Conservation (phyloP, 2,329 filamentous ascomycete species). For the Aspergillus bombycis region DNA sequence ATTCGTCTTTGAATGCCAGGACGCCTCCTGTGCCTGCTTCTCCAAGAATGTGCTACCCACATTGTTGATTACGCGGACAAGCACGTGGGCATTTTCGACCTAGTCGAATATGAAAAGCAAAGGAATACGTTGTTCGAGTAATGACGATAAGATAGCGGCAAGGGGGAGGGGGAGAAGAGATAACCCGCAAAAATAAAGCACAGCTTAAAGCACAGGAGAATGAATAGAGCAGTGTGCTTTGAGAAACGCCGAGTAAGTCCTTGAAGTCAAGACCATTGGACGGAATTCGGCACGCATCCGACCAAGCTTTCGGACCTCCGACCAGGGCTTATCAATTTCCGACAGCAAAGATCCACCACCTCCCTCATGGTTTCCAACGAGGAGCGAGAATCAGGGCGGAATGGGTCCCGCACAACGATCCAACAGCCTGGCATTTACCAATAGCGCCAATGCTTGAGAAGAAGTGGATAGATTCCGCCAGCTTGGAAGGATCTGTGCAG, state of each 20-base stretch:
- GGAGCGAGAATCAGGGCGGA: not conserved
- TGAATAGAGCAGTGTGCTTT: not conserved
- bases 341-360: conserved; percentile 11
- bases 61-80: not conserved
- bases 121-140: not conserved
- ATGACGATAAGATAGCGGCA: not conserved
- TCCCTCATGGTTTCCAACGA: not conserved
- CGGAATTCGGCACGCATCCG: conserved; percentile 3
- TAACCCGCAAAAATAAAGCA: not conserved
- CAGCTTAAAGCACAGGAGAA: not conserved
- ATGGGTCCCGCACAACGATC: not conserved
- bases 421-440: not conserved
- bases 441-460: not conserved
- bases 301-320: conserved; percentile 12
- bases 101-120: not conserved
- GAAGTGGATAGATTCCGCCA: not conserved
- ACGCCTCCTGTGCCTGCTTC: not conserved
- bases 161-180: not conserved
- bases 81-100: not conserved
- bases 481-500: not conserved
- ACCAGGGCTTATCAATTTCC: not conserved
- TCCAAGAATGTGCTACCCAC: not conserved
- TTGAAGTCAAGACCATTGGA: not conserved
- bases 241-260: not conserved
- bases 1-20: not conserved